Base-by-base conservation (phyloP, 1,139 yeast species). In the Taphrina flavorubra region DNA sequence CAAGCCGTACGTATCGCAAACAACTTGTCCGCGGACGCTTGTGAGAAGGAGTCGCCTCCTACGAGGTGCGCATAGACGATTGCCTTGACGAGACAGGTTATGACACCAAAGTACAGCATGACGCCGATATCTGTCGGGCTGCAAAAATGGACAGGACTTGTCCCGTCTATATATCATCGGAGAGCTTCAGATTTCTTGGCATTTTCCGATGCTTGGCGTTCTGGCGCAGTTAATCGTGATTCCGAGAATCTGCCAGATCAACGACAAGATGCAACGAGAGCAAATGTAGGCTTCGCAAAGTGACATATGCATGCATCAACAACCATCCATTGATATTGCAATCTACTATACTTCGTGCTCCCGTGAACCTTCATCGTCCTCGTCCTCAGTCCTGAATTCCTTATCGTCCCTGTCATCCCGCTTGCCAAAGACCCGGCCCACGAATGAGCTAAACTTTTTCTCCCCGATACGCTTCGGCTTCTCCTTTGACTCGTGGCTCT, bases 351-450 rank as follows among this genome's bases (percentile, higher is more conserved):
- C n/a, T 44, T 16, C 47, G n/a, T n/a, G n/a, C 47, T 6, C 47
- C 5, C 2, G 1, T 1, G 47, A 13, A 2, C 3, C 47, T n/a
- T 16, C 47, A 13, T 44, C 47, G 20, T 20, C 53, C 36, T 49
- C 53, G n/a, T 20, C 53, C 31, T 49, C 53, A 20, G 13, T 20
- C 53, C 20, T 25, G 13, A 8, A 20, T 11, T 44, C 62, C 37
- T 18, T 47, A 6, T 58, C 53, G 31, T 58, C 53, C 53, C n/a
- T 58, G 36, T 58, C 62, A 6, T 62, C 66, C 6, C 57, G 46
- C 18, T 62, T 62, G 42, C 66, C 59, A 53, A 62, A 62, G 18
- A 62, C 59, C 10, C 66, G 58, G 8, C 66, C 66, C 13, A 62
- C 66, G 58, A 62, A 62, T 10, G 59, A 51, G 25, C 59, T 62